Evolutionary conservation across 2,329 filamentous ascomycete genomes (phyloP), one percentile per base, ranked within the genome.

Genomic region (Neoarthrinium moseri): DNA sequence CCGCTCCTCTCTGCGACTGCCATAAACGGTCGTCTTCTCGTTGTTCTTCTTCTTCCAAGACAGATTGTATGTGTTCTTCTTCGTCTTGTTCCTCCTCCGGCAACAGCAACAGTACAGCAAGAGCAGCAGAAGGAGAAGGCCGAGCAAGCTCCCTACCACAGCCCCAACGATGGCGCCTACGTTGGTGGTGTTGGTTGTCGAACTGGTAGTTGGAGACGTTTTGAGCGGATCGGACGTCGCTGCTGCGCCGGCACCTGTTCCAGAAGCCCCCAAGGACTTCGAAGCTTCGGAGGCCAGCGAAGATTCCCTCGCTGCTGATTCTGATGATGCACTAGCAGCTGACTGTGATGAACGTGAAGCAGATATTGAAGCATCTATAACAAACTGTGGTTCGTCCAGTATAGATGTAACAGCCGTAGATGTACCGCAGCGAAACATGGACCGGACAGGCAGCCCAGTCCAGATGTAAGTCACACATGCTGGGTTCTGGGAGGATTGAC

Each of bases 391-490:
- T 15, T 56, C 57, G 46, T 67, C 60, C 4, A 66, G 51, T 54
- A 71, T 58, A 8, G 60, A 57, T 23, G 67, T 38, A 23, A 66
- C 47, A 1, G 57, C 56, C 1, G 59, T 47, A 1, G 46, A 47
- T 10, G 52, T 47, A 45, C 61, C 58, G 49, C 68, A 71, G 12
- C 62, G 58, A 48, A 62, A 68, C 66, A 69, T 68, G 44, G 57
- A 65, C 17, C 60, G 60, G 4, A 54, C 43, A 0, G 66, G 59
- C 2, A 52, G 15, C 32, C 62, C 65, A 0, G 63, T 60, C 67
- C 67, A 71, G 37, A 69, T 42, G 44, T 63, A 67, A 0, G 64
- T 70, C 3, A 60, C 62, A 51, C 68, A 71, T 10, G 60, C 62
- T 2, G 57, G 57, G 18, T 55, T 39, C 4, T 43, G 41, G 5